Conservation (phyloP, 768 basidiomycete genomes). For the Russula lepida region DNA sequence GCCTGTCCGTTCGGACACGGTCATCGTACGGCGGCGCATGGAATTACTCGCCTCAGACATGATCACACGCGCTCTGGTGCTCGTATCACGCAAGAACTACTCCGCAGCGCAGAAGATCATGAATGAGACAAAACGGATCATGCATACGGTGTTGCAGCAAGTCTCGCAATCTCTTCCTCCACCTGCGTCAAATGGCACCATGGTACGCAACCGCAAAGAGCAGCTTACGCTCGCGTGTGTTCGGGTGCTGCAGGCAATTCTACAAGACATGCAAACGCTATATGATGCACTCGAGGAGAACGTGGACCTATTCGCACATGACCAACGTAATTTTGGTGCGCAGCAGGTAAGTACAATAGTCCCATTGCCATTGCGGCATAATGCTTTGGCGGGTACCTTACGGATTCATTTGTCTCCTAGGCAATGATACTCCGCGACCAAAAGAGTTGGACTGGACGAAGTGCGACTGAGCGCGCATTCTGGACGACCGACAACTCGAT, state of each 20-base stretch:
- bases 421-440: constrained; percentile 96
- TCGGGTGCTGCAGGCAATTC: constrained; percentile 72
- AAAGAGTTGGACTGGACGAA: constrained; percentile 89
- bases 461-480: constrained; percentile 85
- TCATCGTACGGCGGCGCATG: constrained; percentile 90
- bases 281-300: constrained; percentile 88
- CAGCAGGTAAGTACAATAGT: constrained; percentile 68
- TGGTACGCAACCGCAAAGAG: constrained; percentile 72
- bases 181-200: constrained; percentile 35
- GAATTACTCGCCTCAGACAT: constrained; percentile 95
- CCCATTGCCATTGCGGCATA: background rate
- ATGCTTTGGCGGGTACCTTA: constrained; percentile 3
- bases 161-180: constrained; percentile 66
- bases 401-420: constrained; percentile 32
- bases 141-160: constrained; percentile 83
- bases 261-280: constrained; percentile 81
- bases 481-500: constrained; percentile 89
- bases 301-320: constrained; percentile 84
- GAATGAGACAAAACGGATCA: constrained; percentile 83
- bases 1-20: constrained; percentile 54
- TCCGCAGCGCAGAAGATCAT: constrained; percentile 86
- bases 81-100: constrained; percentile 87
- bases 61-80: constrained; percentile 89
- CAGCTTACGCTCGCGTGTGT: constrained; percentile 62
- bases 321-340: constrained; percentile 92